These are phyloP conservation scores for Podospora pseudoanserina DNA, from an alignment of 495 filamentous ascomycete species.

Conservation along the genomic window DNA sequence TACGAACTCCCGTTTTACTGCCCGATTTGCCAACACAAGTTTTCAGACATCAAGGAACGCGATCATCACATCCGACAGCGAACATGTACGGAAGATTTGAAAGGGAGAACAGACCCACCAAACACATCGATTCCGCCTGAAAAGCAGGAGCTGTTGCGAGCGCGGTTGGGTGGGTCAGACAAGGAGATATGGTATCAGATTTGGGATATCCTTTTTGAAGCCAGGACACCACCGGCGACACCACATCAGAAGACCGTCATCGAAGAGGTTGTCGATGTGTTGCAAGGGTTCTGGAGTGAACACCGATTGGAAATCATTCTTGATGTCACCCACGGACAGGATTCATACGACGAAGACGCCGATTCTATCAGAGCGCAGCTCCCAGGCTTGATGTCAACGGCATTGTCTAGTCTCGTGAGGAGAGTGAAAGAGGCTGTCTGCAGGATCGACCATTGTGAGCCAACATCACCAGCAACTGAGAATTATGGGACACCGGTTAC, in stretches of 20 bases:
- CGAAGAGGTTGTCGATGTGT: background rate
- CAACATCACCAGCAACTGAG: background rate
- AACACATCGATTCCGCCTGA: background rate
- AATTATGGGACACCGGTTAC: background rate
- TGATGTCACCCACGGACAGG: background rate
- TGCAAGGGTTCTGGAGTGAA: background rate
- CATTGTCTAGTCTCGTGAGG: background rate
- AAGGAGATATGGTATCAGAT: background rate
- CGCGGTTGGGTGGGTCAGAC: background rate
- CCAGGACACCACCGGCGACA: background rate
- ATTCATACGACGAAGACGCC: background rate
- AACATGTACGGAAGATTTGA: background rate
- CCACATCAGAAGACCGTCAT: background rate
- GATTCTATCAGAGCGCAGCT: background rate
- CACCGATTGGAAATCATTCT: background rate
- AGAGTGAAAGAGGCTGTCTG: background rate
- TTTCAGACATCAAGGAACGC: background rate
- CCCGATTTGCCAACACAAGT: background rate
- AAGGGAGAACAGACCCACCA: too few relatives aligned
- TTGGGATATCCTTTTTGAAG: background rate
- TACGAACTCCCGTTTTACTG: background rate
- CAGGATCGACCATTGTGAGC: background rate
- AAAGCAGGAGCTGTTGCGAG: background rate
- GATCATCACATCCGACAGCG: background rate
- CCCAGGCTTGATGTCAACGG: background rate